Conservation (phyloP, 805 yeast genomes). For the Yarrowia divulgata region DNA sequence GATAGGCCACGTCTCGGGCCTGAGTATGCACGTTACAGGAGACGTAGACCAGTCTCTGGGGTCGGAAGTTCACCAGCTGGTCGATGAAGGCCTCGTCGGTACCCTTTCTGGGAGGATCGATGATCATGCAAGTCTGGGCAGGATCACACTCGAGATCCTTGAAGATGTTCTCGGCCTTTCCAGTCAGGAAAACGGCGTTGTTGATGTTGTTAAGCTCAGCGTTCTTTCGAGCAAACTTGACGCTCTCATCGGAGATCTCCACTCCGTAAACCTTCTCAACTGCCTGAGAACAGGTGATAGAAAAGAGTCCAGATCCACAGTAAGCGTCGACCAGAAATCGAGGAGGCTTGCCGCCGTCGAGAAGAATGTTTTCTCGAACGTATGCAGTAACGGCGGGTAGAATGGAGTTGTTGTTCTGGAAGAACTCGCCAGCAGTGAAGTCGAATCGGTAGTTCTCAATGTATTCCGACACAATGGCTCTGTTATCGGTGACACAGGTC, state of each 20-base stretch:
- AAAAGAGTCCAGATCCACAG: constrained; percentile 95
- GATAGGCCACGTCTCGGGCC: constrained; percentile 90
- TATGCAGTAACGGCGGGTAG: constrained; percentile 82
- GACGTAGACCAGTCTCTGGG: constrained; percentile 89
- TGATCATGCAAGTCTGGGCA: constrained; percentile 81
- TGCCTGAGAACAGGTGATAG: constrained; percentile 80
- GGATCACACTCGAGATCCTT: constrained; percentile 68
- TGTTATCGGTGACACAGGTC: constrained; percentile 78
- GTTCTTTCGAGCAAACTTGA: constrained; percentile 82
- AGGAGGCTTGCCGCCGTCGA: constrained; percentile 53
- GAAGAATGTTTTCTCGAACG: constrained; percentile 72
- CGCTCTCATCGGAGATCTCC: constrained; percentile 90
- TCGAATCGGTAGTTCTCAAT: constrained; percentile 72
- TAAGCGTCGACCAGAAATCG: constrained; percentile 89
- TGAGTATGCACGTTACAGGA: constrained; percentile 98
- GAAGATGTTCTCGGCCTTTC: constrained; percentile 91
- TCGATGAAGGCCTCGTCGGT: constrained; percentile 87
- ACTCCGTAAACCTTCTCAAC: constrained; percentile 92
- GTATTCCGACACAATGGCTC: constrained; percentile 80
- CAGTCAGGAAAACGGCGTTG: constrained; percentile 85
- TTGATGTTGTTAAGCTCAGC: constrained; percentile 76
- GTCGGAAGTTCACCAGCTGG: constrained; percentile 82
- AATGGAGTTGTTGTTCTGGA: constrained; percentile 93
- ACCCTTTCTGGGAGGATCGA: constrained; percentile 98
- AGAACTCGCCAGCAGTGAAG: constrained; percentile 94